A percentile compares a stretch with the other conserved stretches of the same genome.
phyloP scores from a whole-genome alignment of 352 stramenopile species.

The Phytophthora idaei region DNA sequence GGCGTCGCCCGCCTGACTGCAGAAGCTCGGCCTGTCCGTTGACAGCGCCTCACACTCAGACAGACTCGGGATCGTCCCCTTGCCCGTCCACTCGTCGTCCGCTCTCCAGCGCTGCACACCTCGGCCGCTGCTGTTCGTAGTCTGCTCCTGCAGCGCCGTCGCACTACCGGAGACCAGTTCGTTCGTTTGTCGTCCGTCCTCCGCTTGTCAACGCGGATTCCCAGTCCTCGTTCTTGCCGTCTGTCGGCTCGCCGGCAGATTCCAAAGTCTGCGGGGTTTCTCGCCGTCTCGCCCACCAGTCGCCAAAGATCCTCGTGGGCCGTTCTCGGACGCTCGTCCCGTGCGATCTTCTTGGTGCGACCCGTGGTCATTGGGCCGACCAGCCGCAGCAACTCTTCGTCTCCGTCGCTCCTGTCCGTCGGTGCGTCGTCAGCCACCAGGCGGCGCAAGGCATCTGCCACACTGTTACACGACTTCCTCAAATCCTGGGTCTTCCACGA shows the following conservation, averaged over 20 bases:
- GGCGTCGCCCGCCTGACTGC: background rate
- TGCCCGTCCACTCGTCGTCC: background rate
- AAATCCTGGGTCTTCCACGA: no score
- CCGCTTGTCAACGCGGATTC: no score
- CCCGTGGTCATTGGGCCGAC: background rate
- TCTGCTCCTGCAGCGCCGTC: background rate
- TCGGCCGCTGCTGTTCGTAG: background rate
- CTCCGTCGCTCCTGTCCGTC: background rate
- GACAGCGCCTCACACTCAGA: background rate
- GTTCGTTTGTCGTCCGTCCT: background rate
- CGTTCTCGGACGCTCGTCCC: no score
- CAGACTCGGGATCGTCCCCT: background rate
- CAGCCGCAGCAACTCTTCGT: background rate
- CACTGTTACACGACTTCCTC: background rate
- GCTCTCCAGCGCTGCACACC: background rate
- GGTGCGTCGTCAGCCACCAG: background rate
- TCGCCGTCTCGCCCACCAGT: background rate
- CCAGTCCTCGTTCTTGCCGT: background rate
- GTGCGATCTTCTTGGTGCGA: background rate
- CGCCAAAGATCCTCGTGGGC: background rate
- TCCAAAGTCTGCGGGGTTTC: background rate
- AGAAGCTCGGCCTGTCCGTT: slow-evolving; percentile 2
- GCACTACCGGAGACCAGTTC: background rate
- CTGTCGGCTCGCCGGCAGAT: background rate
- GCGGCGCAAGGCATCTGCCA: background rate